These are phyloP conservation scores for Tulasnella sp. DNA, from an alignment of 768 basidiomycete genomes.

Conservation along the genomic window DNA sequence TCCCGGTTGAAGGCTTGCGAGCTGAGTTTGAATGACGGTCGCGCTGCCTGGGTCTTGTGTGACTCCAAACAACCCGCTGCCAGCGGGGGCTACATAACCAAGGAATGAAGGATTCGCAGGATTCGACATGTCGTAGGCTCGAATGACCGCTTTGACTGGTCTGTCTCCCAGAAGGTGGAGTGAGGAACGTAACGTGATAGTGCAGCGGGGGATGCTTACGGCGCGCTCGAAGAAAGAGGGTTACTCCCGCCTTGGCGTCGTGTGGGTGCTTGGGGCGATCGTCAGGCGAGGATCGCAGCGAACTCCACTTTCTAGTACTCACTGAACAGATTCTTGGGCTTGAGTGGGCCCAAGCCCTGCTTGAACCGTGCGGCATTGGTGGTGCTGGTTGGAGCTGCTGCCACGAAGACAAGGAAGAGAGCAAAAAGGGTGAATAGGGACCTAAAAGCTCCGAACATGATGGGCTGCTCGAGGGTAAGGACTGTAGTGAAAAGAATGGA, in stretches of 20 bases:
- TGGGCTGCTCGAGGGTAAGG: not conserved
- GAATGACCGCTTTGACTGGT: not conserved
- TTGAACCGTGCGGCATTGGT: not conserved
- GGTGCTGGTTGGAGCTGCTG: not conserved
- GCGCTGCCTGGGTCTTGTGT: not conserved
- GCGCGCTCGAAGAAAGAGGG: not conserved
- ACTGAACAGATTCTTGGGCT: conserved; percentile 1
- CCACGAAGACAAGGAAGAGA: not conserved
- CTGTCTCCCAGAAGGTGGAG: not conserved
- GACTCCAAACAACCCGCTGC: not conserved
- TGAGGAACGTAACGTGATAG: not conserved
- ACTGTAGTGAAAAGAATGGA: not conserved
- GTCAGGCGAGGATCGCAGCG: not conserved
- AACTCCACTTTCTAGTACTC: not conserved
- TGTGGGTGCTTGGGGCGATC: not conserved
- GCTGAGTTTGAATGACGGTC: conserved; percentile 4
- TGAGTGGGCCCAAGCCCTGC: not conserved
- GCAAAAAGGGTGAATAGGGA: not conserved
- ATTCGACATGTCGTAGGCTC: conserved; percentile 1
- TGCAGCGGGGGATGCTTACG: not conserved
- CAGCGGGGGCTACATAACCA: not conserved
- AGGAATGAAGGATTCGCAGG: not conserved
- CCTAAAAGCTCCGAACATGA: not conserved
- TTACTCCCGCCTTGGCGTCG: not conserved
- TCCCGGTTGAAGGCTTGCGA: conserved; percentile 1